Conservation (phyloP, 2,329 filamentous ascomycete genomes). For the Colletotrichum sp. region DNA sequence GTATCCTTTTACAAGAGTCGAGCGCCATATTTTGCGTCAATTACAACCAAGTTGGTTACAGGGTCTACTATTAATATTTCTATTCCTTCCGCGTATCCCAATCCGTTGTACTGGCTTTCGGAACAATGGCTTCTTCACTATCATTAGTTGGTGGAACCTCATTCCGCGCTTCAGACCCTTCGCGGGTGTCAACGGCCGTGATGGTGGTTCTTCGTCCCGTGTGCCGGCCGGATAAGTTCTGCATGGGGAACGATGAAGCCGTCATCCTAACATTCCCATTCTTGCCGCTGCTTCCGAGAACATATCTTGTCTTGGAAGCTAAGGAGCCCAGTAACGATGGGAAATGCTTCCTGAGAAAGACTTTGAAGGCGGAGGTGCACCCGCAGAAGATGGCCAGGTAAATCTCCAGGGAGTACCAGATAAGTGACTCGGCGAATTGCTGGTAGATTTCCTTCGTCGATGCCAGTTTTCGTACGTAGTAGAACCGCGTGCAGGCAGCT, state of each 20-base stretch:
- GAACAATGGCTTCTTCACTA: neutral
- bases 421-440: neutral
- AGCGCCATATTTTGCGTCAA: too few relatives aligned
- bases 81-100: too few relatives aligned
- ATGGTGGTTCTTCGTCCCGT: neutral
- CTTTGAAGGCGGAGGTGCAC: neutral
- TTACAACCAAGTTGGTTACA: too few relatives aligned
- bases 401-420: neutral
- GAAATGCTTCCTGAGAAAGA: neutral
- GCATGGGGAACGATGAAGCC: neutral
- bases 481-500: neutral
- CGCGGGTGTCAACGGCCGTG: neutral
- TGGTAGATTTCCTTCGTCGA: neutral
- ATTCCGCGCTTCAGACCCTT: neutral
- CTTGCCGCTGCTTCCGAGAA: neutral
- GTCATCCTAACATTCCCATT: neutral
- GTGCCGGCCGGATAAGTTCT: neutral
- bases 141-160: neutral
- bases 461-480: neutral
- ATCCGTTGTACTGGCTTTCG: accelerated
- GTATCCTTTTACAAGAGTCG: too few relatives aligned
- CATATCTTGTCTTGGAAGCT: neutral
- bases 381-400: neutral
- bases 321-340: neutral
- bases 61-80: too few relatives aligned